A percentile compares a stretch with the other conserved stretches of the same genome.
phyloP scores from a whole-genome alignment of 768 basidiomycete genomes.

The Holtermanniella nyarrowii region DNA sequence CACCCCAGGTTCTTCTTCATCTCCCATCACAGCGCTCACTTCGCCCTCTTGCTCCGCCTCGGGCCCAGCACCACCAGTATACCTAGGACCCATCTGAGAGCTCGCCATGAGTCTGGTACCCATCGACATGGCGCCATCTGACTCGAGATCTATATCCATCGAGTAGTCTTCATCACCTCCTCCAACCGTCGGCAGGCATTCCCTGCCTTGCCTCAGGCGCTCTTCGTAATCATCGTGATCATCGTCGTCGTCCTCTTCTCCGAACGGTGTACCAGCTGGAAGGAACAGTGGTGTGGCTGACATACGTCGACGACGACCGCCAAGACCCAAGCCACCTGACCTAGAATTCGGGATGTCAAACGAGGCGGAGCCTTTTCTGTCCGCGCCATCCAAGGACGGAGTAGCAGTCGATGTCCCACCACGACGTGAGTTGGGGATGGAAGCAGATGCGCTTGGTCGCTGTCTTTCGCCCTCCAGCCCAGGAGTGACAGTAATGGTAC shows the following conservation, averaged over 20 bases:
- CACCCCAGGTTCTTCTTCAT: slow-evolving; percentile 12
- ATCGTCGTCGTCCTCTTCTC: slow-evolving; percentile 36
- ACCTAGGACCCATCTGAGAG: slow-evolving; percentile 28
- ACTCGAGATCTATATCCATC: slow-evolving; percentile 28
- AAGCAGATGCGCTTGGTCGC: slow-evolving; percentile 26
- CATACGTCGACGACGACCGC: slow-evolving; percentile 6
- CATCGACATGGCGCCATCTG: slow-evolving; percentile 31
- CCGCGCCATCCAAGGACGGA: slow-evolving; percentile 13
- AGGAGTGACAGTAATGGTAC: not conserved
- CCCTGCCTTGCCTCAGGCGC: slow-evolving; percentile 23
- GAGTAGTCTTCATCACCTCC: slow-evolving; percentile 16
- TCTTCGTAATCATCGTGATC: slow-evolving; percentile 28
- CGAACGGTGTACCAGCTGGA: slow-evolving; percentile 30
- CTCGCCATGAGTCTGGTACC: slow-evolving; percentile 30
- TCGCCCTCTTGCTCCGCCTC: slow-evolving; percentile 31
- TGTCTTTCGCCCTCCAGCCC: slow-evolving; percentile 10
- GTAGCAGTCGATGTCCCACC: slow-evolving; percentile 18
- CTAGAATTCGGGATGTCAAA: slow-evolving; percentile 14
- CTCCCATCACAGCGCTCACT: slow-evolving; percentile 30
- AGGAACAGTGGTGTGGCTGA: slow-evolving; percentile 29
- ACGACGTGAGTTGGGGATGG: slow-evolving; percentile 28
- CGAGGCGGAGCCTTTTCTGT: slow-evolving; percentile 9
- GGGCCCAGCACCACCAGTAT: slow-evolving; percentile 26
- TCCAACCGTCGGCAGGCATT: slow-evolving; percentile 20
- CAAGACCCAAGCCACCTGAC: slow-evolving; percentile 2